Evolutionary conservation across 2,329 filamentous ascomycete genomes (phyloP).

Genomic region (Cladosporium phlei): DNA sequence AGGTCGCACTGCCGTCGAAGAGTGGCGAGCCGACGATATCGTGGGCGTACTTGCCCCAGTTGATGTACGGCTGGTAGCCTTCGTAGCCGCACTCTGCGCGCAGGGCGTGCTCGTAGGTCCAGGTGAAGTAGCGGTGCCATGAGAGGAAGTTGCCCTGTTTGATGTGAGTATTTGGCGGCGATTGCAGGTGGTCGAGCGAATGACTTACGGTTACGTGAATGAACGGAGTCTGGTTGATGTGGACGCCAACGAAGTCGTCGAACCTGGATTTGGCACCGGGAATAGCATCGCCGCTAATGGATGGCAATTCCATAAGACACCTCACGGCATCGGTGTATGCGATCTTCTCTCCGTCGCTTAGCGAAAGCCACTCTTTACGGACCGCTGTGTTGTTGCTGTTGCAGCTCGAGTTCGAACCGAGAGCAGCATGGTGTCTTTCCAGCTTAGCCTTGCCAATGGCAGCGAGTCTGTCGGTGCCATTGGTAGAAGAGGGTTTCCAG

Average conservation of each 20-base stretch:
- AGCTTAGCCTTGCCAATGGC: conserved; percentile 22
- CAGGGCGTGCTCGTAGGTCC: conserved; percentile 40
- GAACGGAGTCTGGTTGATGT: conserved; percentile 24
- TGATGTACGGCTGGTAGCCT: conserved; percentile 46
- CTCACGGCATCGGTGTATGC: conserved; percentile 29
- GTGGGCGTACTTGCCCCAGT: conserved; percentile 47
- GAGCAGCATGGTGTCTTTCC: neutral
- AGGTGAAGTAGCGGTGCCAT: conserved; percentile 42
- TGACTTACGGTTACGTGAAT: conserved; percentile 23
- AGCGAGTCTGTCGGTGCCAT: conserved; percentile 23
- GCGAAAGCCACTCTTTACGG: conserved; percentile 40
- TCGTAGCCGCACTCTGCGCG: conserved; percentile 40
- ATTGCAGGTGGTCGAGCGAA: neutral
- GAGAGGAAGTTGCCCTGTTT: conserved; percentile 32
- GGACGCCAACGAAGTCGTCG: conserved; percentile 29
- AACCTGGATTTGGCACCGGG: conserved; percentile 27
- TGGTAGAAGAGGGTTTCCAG: conserved; percentile 25
- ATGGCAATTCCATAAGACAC: conserved; percentile 27
- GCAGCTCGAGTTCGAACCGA: conserved; percentile 3
- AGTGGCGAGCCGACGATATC: conserved; percentile 46
- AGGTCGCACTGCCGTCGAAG: conserved; percentile 52
- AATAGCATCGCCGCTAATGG: conserved; percentile 14
- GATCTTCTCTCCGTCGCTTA: conserved; percentile 23
- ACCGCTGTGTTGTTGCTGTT: conserved; percentile 34
- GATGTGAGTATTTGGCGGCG: neutral